A percentile compares a stretch with the other conserved stretches of the same genome.
These are phyloP conservation scores for Globisporangium perplexum DNA, from an alignment of 352 stramenopile species.

Conservation along the genomic window DNA sequence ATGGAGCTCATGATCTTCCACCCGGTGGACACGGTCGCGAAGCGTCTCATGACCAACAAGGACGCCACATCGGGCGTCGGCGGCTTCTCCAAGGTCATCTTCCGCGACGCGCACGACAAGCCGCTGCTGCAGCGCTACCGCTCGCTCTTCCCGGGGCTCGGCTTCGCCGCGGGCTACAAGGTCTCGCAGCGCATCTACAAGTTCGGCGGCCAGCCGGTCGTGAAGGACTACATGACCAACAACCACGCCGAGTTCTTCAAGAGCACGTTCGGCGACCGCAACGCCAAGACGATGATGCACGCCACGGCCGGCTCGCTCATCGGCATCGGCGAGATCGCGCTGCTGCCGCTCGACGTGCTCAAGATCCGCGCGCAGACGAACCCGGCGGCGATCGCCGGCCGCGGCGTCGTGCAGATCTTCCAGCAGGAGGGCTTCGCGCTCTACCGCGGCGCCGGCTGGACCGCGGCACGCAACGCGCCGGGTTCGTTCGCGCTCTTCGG, in stretches of 20 bases:
- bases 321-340: conserved; percentile 92
- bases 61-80: conserved; percentile 39
- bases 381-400: conserved; percentile 87
- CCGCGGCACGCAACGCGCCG: conserved; percentile 91
- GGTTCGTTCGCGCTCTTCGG: conserved; percentile 95
- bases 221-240: conserved; percentile 91
- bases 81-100: conserved; percentile 82
- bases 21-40: conserved; percentile 93
- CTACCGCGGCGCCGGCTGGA: conserved; percentile 91
- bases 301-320: conserved; percentile 91
- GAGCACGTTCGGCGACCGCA: conserved; percentile 87
- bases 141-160: conserved; percentile 89
- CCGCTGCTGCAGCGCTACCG: conserved; percentile 70
- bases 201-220: conserved; percentile 93
- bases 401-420: conserved; percentile 92
- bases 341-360: conserved; percentile 94
- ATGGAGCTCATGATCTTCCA: conserved; percentile 95
- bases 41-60: conserved; percentile 94
- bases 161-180: conserved; percentile 95
- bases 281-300: conserved; percentile 93
- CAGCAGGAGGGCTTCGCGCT: conserved; percentile 87
- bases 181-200: conserved; percentile 97
- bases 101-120: conserved; percentile 83
- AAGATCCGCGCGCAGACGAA: conserved; percentile 97
- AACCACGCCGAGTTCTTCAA: conserved; percentile 87